Evolutionary conservation across 108 stramenopile genomes (phyloP), one percentile per base, ranked within the genome.

Genomic region (Skeletonema costatum): DNA sequence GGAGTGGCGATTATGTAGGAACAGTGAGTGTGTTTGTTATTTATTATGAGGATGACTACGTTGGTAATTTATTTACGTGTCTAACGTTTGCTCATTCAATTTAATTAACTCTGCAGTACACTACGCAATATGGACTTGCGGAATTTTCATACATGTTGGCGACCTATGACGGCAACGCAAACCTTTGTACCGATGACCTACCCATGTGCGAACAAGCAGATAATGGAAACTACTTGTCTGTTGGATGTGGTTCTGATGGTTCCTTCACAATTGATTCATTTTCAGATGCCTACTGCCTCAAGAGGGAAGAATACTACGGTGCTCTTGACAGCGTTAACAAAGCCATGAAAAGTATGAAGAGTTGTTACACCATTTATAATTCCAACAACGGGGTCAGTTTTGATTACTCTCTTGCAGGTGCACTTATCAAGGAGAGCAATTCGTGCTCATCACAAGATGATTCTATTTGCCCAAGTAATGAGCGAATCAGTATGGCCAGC

Each of bases 271-370:
- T 95, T 17, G 86, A 90, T 42, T 71, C 79, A 32, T 95, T 87
- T 72, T 88, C 81, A 64, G 94, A 95, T 75, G 68, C 76, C 50
- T 91, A 95, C 78, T 95, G 94, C 75, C 67, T 79, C 35, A 59
- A 77, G n/a, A 78, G 83, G 4, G 84, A 85, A 8, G 89, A 75
- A 36, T 83, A 78, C 39, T 92, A 92, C 76, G 66, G 87, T 70
- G 53, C 75, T 14, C 70, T 92, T 10, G 74, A 67, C 14, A 79
- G 74, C 50, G 32, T 95, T 70, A 95, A 95, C 74, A 82, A 81
- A n/a, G 60, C 75, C 51, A 80, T 91, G 71, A 89, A 84, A 16
- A 17, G 64, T 6, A 72, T 73, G 32, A 56, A 75, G 12, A 53
- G 60, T 35, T 87, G 86, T 56, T 71, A 81, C 65, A 69, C 58